Evolutionary conservation across 2,329 filamentous ascomycete genomes (phyloP).

Genomic region (Ophiostoma novo-ulmi): DNA sequence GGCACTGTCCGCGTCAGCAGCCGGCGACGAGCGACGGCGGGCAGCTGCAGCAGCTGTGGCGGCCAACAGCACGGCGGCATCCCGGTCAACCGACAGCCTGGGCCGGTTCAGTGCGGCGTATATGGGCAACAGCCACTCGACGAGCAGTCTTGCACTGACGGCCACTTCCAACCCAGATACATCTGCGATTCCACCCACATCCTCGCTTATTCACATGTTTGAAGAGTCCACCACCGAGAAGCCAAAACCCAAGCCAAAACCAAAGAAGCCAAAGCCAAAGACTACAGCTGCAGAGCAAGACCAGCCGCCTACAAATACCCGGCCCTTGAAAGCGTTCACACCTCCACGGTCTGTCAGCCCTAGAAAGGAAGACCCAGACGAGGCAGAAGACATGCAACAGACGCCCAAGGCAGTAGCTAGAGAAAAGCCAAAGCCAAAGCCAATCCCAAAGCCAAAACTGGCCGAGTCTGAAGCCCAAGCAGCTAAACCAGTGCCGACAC

Average conservation of each 20-base stretch:
- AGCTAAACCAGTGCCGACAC: neutral
- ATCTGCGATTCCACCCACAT: slow-evolving; percentile 56
- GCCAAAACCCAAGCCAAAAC: slow-evolving; percentile 25
- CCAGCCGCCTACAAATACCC: neutral
- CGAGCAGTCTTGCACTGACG: neutral
- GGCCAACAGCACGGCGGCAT: slow-evolving; percentile 3
- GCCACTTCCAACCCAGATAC: slow-evolving; percentile 40
- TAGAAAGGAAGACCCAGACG: neutral
- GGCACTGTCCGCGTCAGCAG: slow-evolving; percentile 19
- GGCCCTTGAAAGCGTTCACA: slow-evolving; percentile 31
- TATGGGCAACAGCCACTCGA: neutral
- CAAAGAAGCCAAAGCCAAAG: neutral
- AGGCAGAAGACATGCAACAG: neutral
- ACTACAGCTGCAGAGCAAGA: neutral
- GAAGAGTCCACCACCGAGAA: slow-evolving; percentile 44
- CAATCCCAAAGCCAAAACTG: neutral
- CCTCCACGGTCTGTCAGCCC: slow-evolving; percentile 34
- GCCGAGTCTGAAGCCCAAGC: neutral
- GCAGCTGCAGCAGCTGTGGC: slow-evolving; percentile 8
- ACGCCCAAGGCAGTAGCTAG: neutral
- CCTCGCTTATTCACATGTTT: slow-evolving; percentile 63
- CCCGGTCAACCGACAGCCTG: slow-evolving; percentile 7
- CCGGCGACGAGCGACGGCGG: slow-evolving; percentile 14
- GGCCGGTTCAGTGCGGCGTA: neutral
- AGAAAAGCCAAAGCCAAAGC: neutral